Conservation (phyloP, 208 protist species). For the Endotrypanum monterogeii region DNA sequence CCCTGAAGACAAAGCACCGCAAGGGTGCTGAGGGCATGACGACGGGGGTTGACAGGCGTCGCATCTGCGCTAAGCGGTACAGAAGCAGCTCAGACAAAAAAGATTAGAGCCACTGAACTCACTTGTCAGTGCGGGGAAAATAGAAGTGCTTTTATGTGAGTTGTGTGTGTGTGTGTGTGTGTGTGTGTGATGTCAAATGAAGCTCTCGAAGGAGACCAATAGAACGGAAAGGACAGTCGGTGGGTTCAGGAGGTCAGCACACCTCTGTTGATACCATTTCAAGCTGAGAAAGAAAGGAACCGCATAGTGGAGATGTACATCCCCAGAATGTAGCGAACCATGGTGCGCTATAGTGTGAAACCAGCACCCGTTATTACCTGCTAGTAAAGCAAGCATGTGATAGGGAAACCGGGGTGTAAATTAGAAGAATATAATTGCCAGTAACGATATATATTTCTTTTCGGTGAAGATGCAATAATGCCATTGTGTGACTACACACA, state of each 20-base stretch:
- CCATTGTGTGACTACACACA: too few species aligned
- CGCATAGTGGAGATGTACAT: background rate
- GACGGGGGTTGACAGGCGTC: slow-evolving; percentile 1
- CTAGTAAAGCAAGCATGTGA: background rate
- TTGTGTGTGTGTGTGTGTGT: background rate
- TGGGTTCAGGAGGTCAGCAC: background rate
- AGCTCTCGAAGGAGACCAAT: background rate
- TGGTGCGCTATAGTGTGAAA: background rate
- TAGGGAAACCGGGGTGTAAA: background rate
- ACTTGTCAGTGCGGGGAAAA: background rate
- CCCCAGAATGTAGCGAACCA: background rate
- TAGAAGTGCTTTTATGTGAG: background rate
- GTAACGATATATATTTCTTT: background rate
- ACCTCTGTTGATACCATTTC: background rate
- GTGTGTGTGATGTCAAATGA: background rate
- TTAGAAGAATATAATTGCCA: background rate
- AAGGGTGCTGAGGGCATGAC: background rate
- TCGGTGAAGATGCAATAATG: background rate
- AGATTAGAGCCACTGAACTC: background rate
- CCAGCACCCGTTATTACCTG: background rate
- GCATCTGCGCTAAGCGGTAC: slow-evolving; percentile 2
- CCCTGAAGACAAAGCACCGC: slow-evolving; percentile 55
- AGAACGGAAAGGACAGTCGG: background rate
- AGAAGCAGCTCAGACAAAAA: background rate
- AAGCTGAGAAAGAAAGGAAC: background rate